These are phyloP conservation scores for Pythium phragmitis DNA, from an alignment of 352 stramenopile genomes.

Conservation along the genomic window DNA sequence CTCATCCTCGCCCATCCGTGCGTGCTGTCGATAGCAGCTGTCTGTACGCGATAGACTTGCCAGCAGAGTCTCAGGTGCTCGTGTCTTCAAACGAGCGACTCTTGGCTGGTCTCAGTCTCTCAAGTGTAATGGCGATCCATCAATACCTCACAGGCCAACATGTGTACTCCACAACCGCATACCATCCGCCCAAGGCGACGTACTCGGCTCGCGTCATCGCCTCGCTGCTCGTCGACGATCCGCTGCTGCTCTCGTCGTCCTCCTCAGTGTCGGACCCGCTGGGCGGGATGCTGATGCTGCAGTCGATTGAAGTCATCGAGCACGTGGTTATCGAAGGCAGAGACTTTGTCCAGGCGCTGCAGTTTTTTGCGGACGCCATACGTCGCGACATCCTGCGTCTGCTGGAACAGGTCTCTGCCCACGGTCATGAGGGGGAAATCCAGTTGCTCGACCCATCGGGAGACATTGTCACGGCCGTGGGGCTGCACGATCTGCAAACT, in stretches of 20 bases:
- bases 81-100: conserved; percentile 18
- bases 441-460: conserved; percentile 14
- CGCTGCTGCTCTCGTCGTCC: conserved; percentile 15
- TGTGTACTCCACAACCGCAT: conserved; percentile 26
- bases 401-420: not conserved
- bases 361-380: conserved; percentile 46
- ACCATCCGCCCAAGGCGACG: conserved; percentile 39
- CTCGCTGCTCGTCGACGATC: conserved; percentile 33
- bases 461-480: conserved; percentile 19
- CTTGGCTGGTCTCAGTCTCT: conserved; percentile 16
- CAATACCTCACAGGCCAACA: conserved; percentile 27
- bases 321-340: conserved; percentile 43
- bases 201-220: conserved; percentile 35
- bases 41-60: conserved; percentile 3
- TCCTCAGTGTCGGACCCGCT: not conserved
- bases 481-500: conserved; percentile 10
- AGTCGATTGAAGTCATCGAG: conserved; percentile 36
- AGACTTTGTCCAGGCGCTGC: conserved; percentile 31
- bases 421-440: not conserved
- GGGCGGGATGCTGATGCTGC: conserved; percentile 8
- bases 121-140: conserved; percentile 18
- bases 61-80: not conserved
- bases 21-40: not conserved
- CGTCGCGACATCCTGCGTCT: conserved; percentile 33
- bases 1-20: not conserved